Conservation (phyloP, 805 yeast genomes). For the Myxozyma nipponensis region DNA sequence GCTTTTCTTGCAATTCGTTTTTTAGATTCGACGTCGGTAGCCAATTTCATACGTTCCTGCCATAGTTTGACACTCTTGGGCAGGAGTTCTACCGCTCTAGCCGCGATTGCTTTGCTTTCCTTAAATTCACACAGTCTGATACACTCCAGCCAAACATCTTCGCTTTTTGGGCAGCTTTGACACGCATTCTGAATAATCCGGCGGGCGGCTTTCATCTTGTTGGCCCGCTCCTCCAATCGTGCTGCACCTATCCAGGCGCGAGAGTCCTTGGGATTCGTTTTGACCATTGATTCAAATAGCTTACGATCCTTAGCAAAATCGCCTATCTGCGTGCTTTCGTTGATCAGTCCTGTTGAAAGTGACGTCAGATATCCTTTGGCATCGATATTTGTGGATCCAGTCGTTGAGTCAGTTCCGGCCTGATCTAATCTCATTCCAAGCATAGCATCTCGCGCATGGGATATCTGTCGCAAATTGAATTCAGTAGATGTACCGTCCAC, state of each 20-base stretch:
- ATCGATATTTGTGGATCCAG: constrained; percentile 35
- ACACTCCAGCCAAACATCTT: constrained; percentile 79
- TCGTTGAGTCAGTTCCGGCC: constrained; percentile 26
- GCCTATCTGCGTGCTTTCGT: constrained; percentile 40
- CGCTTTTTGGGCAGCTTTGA: constrained; percentile 57
- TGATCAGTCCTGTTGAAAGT: constrained; percentile 32
- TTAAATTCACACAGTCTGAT: constrained; percentile 56
- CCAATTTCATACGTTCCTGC: constrained; percentile 67
- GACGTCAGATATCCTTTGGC: constrained; percentile 44
- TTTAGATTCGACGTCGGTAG: constrained; percentile 52
- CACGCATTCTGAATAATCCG: constrained; percentile 72
- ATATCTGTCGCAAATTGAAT: constrained; percentile 45
- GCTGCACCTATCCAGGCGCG: constrained; percentile 87
- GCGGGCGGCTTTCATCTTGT: constrained; percentile 54
- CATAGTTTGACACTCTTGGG: constrained; percentile 62
- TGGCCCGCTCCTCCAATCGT: constrained; percentile 64
- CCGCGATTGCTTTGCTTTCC: constrained; percentile 54
- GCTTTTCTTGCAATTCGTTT: constrained; percentile 65
- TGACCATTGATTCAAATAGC: constrained; percentile 63
- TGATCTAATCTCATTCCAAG: constrained; percentile 53
- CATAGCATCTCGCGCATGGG: constrained; percentile 61
- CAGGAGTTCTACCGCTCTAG: constrained; percentile 60
- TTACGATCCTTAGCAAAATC: constrained; percentile 56
- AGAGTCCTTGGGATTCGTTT: constrained; percentile 67
- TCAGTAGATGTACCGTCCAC: constrained; percentile 39